Evolutionary conservation across 805 yeast species (phyloP), one percentile per base, ranked within the genome.

Genomic region (Ogataea trehalophila): DNA sequence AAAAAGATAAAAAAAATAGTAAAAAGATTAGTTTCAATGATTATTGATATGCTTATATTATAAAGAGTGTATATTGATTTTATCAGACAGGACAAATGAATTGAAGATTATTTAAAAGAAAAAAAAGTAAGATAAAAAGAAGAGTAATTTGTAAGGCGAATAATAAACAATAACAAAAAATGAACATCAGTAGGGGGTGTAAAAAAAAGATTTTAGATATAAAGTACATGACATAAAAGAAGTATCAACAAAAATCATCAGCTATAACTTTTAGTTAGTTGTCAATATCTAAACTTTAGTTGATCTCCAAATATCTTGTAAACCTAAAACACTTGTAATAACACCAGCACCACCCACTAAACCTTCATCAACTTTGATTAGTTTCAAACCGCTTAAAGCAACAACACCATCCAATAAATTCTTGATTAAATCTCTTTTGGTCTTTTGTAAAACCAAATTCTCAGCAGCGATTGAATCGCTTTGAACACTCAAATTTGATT

Each of bases 341-440:
- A 85, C 76, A 62, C 98, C 98, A 36, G 94, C 89, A 48, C 83
- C 69, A 35, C 95, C 97, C 43, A 89, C 79, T 38, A 82, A 74
- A 43, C 95, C 94, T 57, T 91, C 97, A 62, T 81, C 79, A 58
- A 80, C 71, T 56, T 73, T 73, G 57, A 85, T 70, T 67, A 72
- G 69, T 48, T 77, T 74, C 66, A 87, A 76, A 45, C 81, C 78
- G 66, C 85, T 81, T 61, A 83, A 70, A 13, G 94, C 95, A 59
- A 91, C 83, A 52, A 85, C 73, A 53, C 79, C 62, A 68, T 91
- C 97, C 51, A 85, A 75, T 11, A 76, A 63, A 63, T 89, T 92
- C 87, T 92, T 87, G 29, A 84, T 66, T 50, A 88, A 69, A 68
- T 81, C 87, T 59, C 83, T 76, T 56, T 74, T 71, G 14, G 85